Evolutionary conservation across 2,329 filamentous ascomycete genomes (phyloP).

Genomic region (Claviceps monticola): DNA sequence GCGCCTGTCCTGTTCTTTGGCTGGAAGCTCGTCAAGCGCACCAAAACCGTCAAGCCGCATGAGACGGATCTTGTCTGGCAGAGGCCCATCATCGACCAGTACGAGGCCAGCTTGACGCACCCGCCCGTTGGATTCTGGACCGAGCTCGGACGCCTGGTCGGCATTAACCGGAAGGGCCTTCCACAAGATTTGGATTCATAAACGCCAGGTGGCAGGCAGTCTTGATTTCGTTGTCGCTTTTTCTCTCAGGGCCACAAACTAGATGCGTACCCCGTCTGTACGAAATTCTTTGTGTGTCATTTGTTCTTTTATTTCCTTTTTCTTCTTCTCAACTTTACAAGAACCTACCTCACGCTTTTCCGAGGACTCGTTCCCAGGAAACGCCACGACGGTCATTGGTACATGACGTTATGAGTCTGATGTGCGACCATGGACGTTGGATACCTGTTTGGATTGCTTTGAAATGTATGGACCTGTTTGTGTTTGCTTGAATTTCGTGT

Average conservation of each 20-base stretch:
- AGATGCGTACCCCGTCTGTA: neutral
- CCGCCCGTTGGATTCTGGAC: conserved; percentile 40
- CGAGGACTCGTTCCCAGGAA: neutral
- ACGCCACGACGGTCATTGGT: neutral
- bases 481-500: neutral
- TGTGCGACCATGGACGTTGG: neutral
- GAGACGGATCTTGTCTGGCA: conserved; percentile 49
- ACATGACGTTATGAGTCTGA: neutral
- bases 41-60: conserved; percentile 35
- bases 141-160: conserved; percentile 34
- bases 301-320: neutral
- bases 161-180: conserved; percentile 19
- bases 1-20: conserved; percentile 37
- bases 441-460: no score
- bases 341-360: no score
- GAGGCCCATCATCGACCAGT: conserved; percentile 42
- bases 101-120: conserved; percentile 36
- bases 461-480: neutral
- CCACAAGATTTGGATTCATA: conserved; percentile 7
- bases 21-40: conserved; percentile 52
- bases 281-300: neutral
- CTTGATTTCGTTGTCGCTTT: neutral
- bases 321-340: neutral
- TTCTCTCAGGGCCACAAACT: neutral
- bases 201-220: neutral